Evolutionary conservation across 2,329 filamentous ascomycete genomes (phyloP), one percentile per base, ranked within the genome.

Genomic region (Botrytis squamosa): DNA sequence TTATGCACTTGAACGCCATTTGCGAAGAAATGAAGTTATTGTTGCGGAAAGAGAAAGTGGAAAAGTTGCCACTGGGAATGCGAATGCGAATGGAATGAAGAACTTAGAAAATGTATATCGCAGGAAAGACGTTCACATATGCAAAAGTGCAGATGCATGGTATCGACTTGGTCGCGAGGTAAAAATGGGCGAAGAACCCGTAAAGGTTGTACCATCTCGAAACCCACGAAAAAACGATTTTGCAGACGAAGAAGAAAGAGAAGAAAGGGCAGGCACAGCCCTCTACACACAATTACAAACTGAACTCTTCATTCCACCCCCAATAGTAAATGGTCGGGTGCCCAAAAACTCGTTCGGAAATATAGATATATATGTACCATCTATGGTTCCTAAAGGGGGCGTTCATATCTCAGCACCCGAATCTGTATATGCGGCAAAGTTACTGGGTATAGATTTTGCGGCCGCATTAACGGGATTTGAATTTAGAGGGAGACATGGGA

Each of bases 301-400:
- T 0, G 88, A 92, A 22, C 75, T 91, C 0, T 98, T 97, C 82
- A 83, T 88, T 20, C 89, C 95, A 0, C 92, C 93, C 1, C 91
- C 94, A 0, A 91, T 98, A 1, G 85, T 92, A 5, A 84, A 90
- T 70, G 95, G 94, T 0, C 85, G 86, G 20, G 88, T 98, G 1
- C 95, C 96, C 0, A 95, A 93, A 83, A 99, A 99, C 80, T 91
- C 92, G 29, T 99, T 94, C 82, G 94, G 94, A 18, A 99, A 99
- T 80, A 91, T 98, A 74, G 96, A 98, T 79, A 88, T 97, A 57
- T 98, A 95, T 81, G 94, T 97, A 18, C 91, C 93, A 0, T 93
- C 90, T 75, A 98, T 99, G 96, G 86, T 98, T 0, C 96, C 96
- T 0, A 83, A 84, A 59, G 95, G 96, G 0, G 95, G 93, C 1